Base-by-base conservation (phyloP, 805 yeast species). In the Yarrowia porcina region DNA sequence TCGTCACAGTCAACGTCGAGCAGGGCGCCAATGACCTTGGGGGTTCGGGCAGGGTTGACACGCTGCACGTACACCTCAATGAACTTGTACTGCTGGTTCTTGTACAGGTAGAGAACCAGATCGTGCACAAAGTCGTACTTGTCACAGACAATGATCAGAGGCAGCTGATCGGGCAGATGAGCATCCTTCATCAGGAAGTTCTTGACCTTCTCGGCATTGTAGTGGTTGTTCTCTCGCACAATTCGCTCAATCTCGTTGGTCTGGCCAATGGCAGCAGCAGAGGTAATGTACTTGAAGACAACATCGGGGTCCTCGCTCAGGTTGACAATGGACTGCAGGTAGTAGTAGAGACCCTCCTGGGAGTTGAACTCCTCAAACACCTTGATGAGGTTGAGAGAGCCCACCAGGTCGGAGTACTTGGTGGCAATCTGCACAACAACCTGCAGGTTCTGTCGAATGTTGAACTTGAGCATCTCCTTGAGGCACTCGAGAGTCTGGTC, bases 1-100 rank as follows among this genome's bases (percentile, higher is more conserved):
- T 94, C 99, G 69, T 94, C 98, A 77, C 97, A 92, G 76, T 94
- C 99, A 69, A 94, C 98, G 74, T 94, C 99, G 68, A 94, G 80
- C 71, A 94, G 81, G 49, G 96, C 98, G 66, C 97, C 99, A 71
- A 94, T 83, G 66, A 94, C 99, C 76, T 92, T 96, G 7, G 99
- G 96, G 17, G 99, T 90, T 74, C 89, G 90, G 9, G 96, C 80
- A 61, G 99, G 97, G 77, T 94, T 94, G 60, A 94, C 98, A 74
- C 91, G 96, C 79, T 94, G 98, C 63, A 94, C 99, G 72, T 93
- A 94, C 54, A 94, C 96, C 79, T 94, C 98, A 76, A 94, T 94
- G 70, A 93, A 94, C 76, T 94, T 91, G 84, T 91, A 89, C 77
- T 86, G 93, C 76, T 93, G 92, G 77, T 92, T 89, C 80, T 93